These are phyloP conservation scores for Deuterostichococcus epilithicus DNA, from an alignment of 139 green algal species.

Conservation along the genomic window DNA sequence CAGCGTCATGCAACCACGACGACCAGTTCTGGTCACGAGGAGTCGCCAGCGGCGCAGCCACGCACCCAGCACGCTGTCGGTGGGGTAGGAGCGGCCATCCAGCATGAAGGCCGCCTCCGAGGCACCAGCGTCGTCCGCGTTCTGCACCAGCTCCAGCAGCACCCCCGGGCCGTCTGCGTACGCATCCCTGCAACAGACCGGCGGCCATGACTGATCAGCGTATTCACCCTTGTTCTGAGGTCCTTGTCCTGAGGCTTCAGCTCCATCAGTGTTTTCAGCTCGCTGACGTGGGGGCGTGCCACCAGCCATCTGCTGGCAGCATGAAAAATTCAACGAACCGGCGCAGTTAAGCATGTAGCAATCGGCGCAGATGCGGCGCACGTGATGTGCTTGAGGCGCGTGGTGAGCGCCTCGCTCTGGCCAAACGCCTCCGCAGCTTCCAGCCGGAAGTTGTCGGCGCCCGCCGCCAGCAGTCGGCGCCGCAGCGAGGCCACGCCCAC, in stretches of 20 bases:
- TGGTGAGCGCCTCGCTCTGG: slow-evolving; percentile 80
- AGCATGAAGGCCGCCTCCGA: slow-evolving; percentile 50
- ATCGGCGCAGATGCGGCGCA: too few relatives aligned
- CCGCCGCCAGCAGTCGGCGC: slow-evolving; percentile 51
- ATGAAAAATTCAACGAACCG: not conserved
- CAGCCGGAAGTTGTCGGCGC: slow-evolving; percentile 43
- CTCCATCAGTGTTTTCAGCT: too few relatives aligned
- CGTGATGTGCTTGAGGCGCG: slow-evolving; percentile 69
- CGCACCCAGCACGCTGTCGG: slow-evolving; percentile 45
- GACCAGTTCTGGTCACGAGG: too few relatives aligned
- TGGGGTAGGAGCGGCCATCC: slow-evolving; percentile 41
- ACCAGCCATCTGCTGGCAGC: not conserved
- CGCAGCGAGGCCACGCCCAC: slow-evolving; percentile 60
- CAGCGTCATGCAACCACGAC: too few relatives aligned
- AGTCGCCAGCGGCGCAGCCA: too few relatives aligned
- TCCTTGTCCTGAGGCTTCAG: too few relatives aligned
- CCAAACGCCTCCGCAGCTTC: slow-evolving; percentile 66
- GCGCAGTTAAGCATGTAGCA: slow-evolving; percentile 21
- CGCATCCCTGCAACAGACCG: slow-evolving; percentile 40
- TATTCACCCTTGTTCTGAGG: too few relatives aligned
- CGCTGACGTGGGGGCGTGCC: too few relatives aligned
- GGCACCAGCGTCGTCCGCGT: slow-evolving; percentile 76
- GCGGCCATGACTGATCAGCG: too few relatives aligned
- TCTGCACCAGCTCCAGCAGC: slow-evolving; percentile 78
- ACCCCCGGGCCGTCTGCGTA: slow-evolving; percentile 75